Evolutionary conservation across 2,329 filamentous ascomycete genomes (phyloP).

Genomic region (Penicillium frequentans): DNA sequence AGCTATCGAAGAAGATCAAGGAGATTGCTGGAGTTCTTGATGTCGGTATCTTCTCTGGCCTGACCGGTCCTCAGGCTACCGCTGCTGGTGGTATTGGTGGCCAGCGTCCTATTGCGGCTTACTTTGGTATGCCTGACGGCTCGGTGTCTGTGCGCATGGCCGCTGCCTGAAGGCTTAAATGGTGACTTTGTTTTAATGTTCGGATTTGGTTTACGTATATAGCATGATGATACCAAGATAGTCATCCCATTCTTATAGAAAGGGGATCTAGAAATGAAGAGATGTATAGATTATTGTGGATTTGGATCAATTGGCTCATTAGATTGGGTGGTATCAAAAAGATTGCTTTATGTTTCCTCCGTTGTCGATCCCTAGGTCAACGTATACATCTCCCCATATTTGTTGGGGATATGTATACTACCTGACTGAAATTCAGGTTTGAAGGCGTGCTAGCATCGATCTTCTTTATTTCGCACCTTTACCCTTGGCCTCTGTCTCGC

Average conservation of each 20-base stretch:
- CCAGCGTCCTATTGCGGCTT: constrained; percentile 89
- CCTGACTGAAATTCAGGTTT: background rate
- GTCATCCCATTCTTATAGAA: background rate
- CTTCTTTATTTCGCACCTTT: constrained; percentile 67
- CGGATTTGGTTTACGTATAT: constrained; percentile 2
- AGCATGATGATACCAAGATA: constrained; percentile 25
- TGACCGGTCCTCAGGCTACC: constrained; percentile 71
- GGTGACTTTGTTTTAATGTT: background rate
- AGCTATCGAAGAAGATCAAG: constrained; percentile 73
- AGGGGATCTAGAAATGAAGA: constrained; percentile 6
- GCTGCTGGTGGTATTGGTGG: constrained; percentile 65
- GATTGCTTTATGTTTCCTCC: constrained; percentile 4
- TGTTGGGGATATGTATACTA: background rate
- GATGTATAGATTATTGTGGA: constrained; percentile 1
- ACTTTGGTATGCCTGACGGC: constrained; percentile 88
- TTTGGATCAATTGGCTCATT: constrained; percentile 13
- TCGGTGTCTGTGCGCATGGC: constrained; percentile 58
- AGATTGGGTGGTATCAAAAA: constrained; percentile 16
- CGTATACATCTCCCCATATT: background rate
- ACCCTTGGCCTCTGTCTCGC: constrained; percentile 83
- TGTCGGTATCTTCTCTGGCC: constrained; percentile 84
- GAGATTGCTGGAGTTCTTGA: constrained; percentile 84
- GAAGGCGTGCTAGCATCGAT: background rate
- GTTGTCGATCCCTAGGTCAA: background rate
- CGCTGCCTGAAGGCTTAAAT: constrained; percentile 10